Percentiles rank a stretch among this genome's conserved stretches.
phyloP scores from a whole-genome alignment of 176 grass and related monocot genomes.

The Canna indica region DNA sequence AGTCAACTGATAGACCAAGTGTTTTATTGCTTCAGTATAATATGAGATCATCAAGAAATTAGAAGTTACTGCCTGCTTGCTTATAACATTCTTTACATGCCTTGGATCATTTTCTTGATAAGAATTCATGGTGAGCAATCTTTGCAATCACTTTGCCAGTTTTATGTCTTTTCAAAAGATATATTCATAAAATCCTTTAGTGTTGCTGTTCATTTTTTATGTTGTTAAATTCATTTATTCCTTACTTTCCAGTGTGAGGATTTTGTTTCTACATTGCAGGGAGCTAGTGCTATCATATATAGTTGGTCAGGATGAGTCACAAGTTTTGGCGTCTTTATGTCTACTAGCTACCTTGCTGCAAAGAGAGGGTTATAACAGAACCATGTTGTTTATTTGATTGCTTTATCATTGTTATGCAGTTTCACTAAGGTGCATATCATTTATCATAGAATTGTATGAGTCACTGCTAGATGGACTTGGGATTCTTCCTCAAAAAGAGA shows the following conservation, averaged over 20 bases:
- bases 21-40: no score
- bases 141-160: no score
- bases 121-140: no score
- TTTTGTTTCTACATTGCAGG: constrained; percentile 39
- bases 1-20: no score
- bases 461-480: constrained; percentile 96
- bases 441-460: constrained; percentile 81
- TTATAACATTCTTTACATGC: no score
- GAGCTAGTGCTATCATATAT: constrained; percentile 80
- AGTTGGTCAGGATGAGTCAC: constrained; percentile 38
- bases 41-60: no score
- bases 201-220: not conserved
- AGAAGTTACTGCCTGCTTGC: no score
- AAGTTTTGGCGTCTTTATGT: constrained; percentile 89
- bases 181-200: no score
- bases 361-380: constrained; percentile 58
- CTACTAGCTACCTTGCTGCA: constrained; percentile 89
- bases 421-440: constrained; percentile 4
- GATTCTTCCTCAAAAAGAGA: constrained; percentile 97
- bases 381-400: constrained; percentile 14
- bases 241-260: not conserved
- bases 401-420: constrained; percentile 9
- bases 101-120: no score
- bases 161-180: no score
- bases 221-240: not conserved